A percentile compares a stretch with the other conserved stretches of the same genome.
Evolutionary conservation across 2,329 filamentous ascomycete species (phyloP).

Genomic region (Paramyrothecium sp.): DNA sequence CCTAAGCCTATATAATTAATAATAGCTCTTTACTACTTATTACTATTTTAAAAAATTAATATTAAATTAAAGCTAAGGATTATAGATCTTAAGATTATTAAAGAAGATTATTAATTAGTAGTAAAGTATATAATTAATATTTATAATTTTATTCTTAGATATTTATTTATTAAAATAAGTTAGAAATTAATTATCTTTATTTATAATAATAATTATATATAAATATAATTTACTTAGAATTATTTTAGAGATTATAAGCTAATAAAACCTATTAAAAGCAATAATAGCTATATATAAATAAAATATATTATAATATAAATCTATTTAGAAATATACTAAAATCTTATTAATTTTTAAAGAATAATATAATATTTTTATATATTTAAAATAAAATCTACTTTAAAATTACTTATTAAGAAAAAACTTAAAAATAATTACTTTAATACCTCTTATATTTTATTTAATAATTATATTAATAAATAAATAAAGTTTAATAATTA

Average conservation of each 20-base stretch:
- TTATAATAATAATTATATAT: no score
- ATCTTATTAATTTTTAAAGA: background rate
- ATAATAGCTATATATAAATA: background rate
- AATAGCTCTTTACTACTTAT: no score
- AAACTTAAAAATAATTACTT: background rate
- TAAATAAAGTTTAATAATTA: background rate
- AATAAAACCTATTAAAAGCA: background rate
- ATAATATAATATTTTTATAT: constrained; percentile 7
- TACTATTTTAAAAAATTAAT: no score
- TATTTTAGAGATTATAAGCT: background rate
- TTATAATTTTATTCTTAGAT: background rate
- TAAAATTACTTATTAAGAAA: background rate
- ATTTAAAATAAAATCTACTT: constrained; percentile 1
- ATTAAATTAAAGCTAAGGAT: constrained; percentile 1
- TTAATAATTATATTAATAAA: background rate
- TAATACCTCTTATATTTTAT: background rate
- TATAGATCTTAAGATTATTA: background rate
- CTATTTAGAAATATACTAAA: constrained; percentile 1
- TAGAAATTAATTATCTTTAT: background rate
- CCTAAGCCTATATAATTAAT: no score
- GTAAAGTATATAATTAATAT: background rate
- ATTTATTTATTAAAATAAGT: background rate
- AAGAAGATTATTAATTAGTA: background rate
- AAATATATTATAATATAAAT: constrained; percentile 2
- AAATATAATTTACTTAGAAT: no score